These are phyloP conservation scores for Vitis hybrid DNA, from an alignment of 177 flowering plant species.

Conservation along the genomic window DNA sequence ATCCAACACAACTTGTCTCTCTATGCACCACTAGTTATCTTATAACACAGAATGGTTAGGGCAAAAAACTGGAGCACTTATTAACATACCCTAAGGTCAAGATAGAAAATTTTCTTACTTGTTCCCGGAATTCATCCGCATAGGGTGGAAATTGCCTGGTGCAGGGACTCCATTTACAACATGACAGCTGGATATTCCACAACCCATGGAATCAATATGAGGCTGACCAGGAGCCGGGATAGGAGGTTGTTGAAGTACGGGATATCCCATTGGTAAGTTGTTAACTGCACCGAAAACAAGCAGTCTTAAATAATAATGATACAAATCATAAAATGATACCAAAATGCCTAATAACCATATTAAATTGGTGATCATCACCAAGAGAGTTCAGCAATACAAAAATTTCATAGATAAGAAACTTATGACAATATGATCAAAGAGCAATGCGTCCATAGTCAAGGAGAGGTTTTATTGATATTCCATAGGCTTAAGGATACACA, in stretches of 20 bases:
- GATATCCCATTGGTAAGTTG: slow-evolving; percentile 95
- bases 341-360: too few relatives aligned
- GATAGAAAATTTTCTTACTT: slow-evolving; percentile 52
- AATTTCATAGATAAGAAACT: too few relatives aligned
- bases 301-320: slow-evolving; percentile 41
- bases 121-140: slow-evolving; percentile 79
- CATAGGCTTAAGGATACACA: too few relatives aligned
- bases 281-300: slow-evolving; percentile 80
- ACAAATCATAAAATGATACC: neutral
- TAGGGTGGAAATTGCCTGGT: slow-evolving; percentile 74
- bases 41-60: too few relatives aligned
- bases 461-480: too few relatives aligned
- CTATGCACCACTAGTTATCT: too few relatives aligned
- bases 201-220: slow-evolving; percentile 76
- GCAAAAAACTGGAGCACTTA: neutral
- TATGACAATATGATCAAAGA: too few relatives aligned
- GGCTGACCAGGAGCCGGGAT: slow-evolving; percentile 82
- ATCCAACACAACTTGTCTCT: too few relatives aligned
- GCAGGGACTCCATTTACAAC: slow-evolving; percentile 98
- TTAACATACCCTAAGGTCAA: neutral
- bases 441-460: too few relatives aligned
- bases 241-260: slow-evolving; percentile 78
- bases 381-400: too few relatives aligned
- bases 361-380: too few relatives aligned
- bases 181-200: slow-evolving; percentile 80